Evolutionary conservation across 495 filamentous ascomycete species (phyloP).

Genomic region (Achaetomiella virescens): DNA sequence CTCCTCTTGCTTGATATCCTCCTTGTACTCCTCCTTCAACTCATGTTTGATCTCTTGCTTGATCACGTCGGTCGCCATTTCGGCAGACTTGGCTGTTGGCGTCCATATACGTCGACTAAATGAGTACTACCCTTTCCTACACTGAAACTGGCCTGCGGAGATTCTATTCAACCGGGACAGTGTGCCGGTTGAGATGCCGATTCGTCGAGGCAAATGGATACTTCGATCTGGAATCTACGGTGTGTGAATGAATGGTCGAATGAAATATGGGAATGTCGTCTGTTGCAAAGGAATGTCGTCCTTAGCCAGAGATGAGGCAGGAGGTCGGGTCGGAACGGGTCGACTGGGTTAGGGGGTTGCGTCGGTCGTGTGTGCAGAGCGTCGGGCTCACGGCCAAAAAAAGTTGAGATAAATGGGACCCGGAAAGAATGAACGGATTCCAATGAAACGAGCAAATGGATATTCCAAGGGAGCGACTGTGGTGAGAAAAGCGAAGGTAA

Average conservation of each 20-base stretch:
- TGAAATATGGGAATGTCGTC: constrained; percentile 20
- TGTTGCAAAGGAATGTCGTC: constrained; percentile 32
- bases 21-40: not conserved
- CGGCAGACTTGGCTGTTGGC: constrained; percentile 7
- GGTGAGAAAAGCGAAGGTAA: constrained; percentile 35
- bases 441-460: constrained; percentile 23
- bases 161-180: not conserved
- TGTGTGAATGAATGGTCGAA: constrained; percentile 11
- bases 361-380: constrained; percentile 2
- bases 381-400: constrained; percentile 21
- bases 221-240: not conserved
- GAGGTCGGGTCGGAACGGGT: constrained; percentile 13
- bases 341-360: not conserved
- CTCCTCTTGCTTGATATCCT: constrained; percentile 26
- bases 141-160: not conserved
- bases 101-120: not conserved
- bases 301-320: constrained; percentile 24
- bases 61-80: constrained; percentile 31
- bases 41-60: constrained; percentile 21
- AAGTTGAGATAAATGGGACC: constrained; percentile 28
- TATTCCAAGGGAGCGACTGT: constrained; percentile 40
- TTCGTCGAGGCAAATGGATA: not conserved
- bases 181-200: not conserved
- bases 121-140: not conserved
- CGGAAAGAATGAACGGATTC: constrained; percentile 38